Evolutionary conservation across 768 basidiomycete genomes (phyloP), one percentile per base, ranked within the genome.

Genomic region (Paxillus ammoniavirescens): DNA sequence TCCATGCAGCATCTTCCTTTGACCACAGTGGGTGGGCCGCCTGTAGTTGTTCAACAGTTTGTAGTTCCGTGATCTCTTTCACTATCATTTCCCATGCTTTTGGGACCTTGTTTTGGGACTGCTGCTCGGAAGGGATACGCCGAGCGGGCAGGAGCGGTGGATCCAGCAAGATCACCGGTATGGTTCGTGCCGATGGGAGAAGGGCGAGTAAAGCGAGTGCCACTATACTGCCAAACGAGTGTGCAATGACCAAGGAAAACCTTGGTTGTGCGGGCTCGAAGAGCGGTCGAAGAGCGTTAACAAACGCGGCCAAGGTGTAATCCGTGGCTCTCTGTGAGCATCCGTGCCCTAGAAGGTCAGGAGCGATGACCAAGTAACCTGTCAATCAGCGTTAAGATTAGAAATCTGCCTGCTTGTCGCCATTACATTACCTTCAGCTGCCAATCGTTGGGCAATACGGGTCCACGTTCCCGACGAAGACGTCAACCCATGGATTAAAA

Each of bases 361-460:
- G 66, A n/a, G 64, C 66, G 0, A 30, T 53, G 37, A 66, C 64
- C 17, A 59, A 54, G 23, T 59, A 66, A 30, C 64, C 68, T 68
- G 53, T 30, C n/a, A 42, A 1, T 1, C 17, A n/a, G 30, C 5
- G 31, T n/a, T 17, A 15, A 2, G 26, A 26, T 43, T 1, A 28
- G 42, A 26, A 28, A 43, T 35, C 0, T 35, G 35, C n/a, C n/a
- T n/a, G n/a, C 14, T 30, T 4, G 43, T 4, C 4, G 7, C 12
- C 4, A 8, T 4, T 5, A 9, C n/a, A 35, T 28, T 53, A 56
- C 55, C 55, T 56, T 48, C 18, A 23, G 37, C 41, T 41, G 14
- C 41, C 28, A 56, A 44, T 15, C 40, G 15, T 35, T 53, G 44
- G 35, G 55, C 55, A 37, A 56, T 17, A 14, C 41, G 43, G 17